Base-by-base conservation (phyloP, 345 rosid genomes). In the Eucalyptus urophylla region DNA sequence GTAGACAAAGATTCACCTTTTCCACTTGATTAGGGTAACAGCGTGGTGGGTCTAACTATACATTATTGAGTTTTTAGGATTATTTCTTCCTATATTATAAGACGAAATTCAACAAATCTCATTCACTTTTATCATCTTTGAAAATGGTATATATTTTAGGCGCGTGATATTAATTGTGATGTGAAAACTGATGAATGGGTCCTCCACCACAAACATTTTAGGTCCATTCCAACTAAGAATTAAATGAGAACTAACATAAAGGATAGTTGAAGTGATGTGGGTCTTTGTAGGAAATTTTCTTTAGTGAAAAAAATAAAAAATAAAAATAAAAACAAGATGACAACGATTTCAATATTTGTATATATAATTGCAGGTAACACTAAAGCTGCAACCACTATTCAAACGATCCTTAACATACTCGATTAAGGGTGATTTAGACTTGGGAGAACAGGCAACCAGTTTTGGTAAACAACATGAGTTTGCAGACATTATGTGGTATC, bases 401-500 rank as follows among this genome's bases (percentile, higher is more conserved):
- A 97, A 95, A 91, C 92, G 97, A 87, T 95, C 96, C 37, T 87
- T 97, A 8, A 92, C 91, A 0, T 96, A 92, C 40, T 53, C 44
- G 25, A 91, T 47, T 25, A 92, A 86, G 91, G 88, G 83, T 40
- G 98, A 97, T 86, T 37, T 50, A 25, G 92, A 94, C 80, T 89
- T 96, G 21, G 95, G 88, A 50, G 97, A 95, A 53, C 80, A 91
- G 87, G 94, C 91, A 2, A 65, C 72, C 14, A 91, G 40, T 81
- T 97, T 95, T 44, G 99, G 97, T 4, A 43, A 49, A 14, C 87
- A 90, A 88, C 96, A 97, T 33, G 99, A 97, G 89, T 97, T 96
- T 86, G 96, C 95, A 11, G 97, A 97, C 89, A 92, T 96, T 4
- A 5, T 88, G 27, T 97, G 98, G 99, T 94, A 94, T 40, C 98